Conservation (phyloP, 2,329 filamentous ascomycete species). For the Neodidymelliopsis sp. region DNA sequence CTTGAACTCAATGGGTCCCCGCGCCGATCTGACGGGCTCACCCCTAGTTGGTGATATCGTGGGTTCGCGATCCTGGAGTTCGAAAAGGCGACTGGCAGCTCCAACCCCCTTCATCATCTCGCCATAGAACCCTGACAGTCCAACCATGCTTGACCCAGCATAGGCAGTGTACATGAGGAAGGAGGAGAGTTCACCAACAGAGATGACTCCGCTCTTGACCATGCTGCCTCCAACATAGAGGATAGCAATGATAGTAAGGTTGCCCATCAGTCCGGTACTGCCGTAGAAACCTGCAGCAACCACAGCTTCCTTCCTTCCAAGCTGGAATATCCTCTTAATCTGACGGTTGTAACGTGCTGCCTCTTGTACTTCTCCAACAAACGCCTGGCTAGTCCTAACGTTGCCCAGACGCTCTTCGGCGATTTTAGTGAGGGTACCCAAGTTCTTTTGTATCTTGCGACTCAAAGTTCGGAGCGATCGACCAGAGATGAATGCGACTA, state of each 20-base stretch:
- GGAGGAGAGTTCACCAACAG: slow-evolving; percentile 89
- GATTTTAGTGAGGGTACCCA: slow-evolving; percentile 93
- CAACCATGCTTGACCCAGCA: slow-evolving; percentile 85
- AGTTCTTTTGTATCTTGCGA: slow-evolving; percentile 89
- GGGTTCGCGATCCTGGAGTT: slow-evolving; percentile 88
- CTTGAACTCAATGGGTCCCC: slow-evolving; percentile 86
- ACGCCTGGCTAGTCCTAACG: slow-evolving; percentile 94
- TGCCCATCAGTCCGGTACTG: slow-evolving; percentile 87
- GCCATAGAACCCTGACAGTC: slow-evolving; percentile 93
- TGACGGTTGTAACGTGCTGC: slow-evolving; percentile 90
- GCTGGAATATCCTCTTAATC: slow-evolving; percentile 86
- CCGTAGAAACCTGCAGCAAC: slow-evolving; percentile 92
- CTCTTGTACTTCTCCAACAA: slow-evolving; percentile 91
- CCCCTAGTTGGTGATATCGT: slow-evolving; percentile 89
- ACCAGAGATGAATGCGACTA: slow-evolving; percentile 92
- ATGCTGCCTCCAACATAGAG: slow-evolving; percentile 90
- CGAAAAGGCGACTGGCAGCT: slow-evolving; percentile 93
- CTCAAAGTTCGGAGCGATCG: slow-evolving; percentile 87
- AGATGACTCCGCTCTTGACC: slow-evolving; percentile 85
- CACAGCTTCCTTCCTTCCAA: slow-evolving; percentile 86
- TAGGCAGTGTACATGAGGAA: slow-evolving; percentile 99
- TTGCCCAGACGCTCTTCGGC: slow-evolving; percentile 98
- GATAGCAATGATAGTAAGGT: slow-evolving; percentile 92
- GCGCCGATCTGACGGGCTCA: slow-evolving; percentile 78
- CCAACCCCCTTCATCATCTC: slow-evolving; percentile 99